A percentile compares a stretch with the other conserved stretches of the same genome.
These are phyloP conservation scores for Castanospermum australe DNA, from an alignment of 306 rosid genomes.

Conservation along the genomic window DNA sequence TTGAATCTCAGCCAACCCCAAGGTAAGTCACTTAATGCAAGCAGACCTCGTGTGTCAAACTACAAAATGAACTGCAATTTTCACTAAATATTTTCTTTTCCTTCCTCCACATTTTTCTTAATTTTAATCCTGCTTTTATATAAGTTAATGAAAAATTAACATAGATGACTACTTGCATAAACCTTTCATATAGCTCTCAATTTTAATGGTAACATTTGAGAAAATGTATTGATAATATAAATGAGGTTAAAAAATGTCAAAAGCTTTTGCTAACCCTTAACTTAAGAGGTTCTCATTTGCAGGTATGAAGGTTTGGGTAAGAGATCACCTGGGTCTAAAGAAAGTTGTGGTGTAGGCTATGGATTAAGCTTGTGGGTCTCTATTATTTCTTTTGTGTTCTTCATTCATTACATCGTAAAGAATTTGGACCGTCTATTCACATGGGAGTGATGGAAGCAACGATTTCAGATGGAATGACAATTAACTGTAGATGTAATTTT, in stretches of 20 bases:
- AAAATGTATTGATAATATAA: neutral
- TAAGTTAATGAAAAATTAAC: neutral
- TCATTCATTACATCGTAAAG: constrained; percentile 33
- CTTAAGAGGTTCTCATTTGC: constrained; percentile 11
- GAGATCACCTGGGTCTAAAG: neutral
- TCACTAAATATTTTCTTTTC: neutral
- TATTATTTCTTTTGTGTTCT: constrained; percentile 30
- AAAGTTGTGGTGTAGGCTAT: constrained; percentile 7
- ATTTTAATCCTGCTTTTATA: neutral
- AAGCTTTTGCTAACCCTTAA: neutral
- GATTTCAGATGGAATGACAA: constrained; percentile 19
- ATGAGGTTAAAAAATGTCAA: neutral
- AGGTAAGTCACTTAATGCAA: constrained; percentile 25
- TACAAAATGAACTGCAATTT: neutral
- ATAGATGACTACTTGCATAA: neutral
- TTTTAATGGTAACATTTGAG: neutral
- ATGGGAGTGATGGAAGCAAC: constrained; percentile 30
- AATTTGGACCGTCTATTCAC: constrained; percentile 29
- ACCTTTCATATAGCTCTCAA: neutral
- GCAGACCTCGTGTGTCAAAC: neutral
- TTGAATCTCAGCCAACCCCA: constrained; percentile 18
- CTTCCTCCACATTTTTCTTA: too few species aligned
- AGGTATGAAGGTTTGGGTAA: constrained; percentile 31
- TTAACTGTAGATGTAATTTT: neutral
- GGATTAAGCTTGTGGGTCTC: constrained; percentile 37